Base-by-base conservation (phyloP, 2,329 filamentous ascomycete species). In the Apiospora pterosperma region DNA sequence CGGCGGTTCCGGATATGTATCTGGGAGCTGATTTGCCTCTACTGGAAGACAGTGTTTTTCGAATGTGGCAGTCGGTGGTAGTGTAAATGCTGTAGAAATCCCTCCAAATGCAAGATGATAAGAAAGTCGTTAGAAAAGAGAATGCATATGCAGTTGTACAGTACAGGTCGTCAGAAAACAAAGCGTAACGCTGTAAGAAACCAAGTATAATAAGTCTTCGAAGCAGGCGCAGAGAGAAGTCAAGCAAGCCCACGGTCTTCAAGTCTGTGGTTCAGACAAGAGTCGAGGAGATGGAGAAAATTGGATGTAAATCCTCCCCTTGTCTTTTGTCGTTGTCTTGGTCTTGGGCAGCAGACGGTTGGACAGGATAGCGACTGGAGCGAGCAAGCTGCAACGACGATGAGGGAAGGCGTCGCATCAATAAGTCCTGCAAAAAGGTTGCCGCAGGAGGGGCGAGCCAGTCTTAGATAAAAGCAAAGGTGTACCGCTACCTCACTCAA, bases 181-280 rank as follows among this genome's bases (percentile, higher is more conserved):
- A 34, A 55, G n/a, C 48, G 48, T 55, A 55, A 34, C 48, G 48
- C 48, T 55, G 48, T 55, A n/a, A 16, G 44, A n/a, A 55, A 55
- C 48, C 48, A 55, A 55, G 48, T 55, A 55, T 55, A 52, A 34
- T 55, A 55, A 55, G 48, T 55, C 28, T n/a, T 55, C 48, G 48
- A 55, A 55, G 48, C 28, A 16, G 28, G 8, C 16, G 38, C 38
- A n/a, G 38, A n/a, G 38, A 41, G n/a, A 41, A 41, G 38, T n/a
- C 38, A 14, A 55, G 28, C 28, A 28, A 55, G 25, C 48, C 16
- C 48, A 34, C n/a, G 31, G 31, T 34, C 48, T 55, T 55, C 48
- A 55, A 34, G 28, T 55, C 48, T 19, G 28, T 10, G 28, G 48
- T 16, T 10, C 34, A n/a, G 28, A n/a, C 16, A 55, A 55, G 6